Percentiles rank a stretch among this genome's conserved stretches.
Evolutionary conservation across 2,329 filamentous ascomycete genomes (phyloP).

Genomic region (Sarocladium strictum): DNA sequence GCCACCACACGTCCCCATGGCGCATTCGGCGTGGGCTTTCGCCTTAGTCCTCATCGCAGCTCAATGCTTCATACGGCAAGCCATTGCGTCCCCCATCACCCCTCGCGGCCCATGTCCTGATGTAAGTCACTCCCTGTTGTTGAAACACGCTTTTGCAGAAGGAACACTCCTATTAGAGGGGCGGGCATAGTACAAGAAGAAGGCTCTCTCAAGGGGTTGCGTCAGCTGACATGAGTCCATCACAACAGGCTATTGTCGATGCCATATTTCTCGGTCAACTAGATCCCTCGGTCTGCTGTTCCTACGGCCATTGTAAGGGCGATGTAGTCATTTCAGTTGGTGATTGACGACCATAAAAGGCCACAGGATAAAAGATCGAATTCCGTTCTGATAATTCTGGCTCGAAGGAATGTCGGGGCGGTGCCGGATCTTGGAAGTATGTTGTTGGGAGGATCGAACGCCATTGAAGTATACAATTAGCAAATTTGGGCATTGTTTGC

Average conservation of each 20-base stretch:
- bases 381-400: too few relatives aligned
- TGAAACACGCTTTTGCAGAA: too few relatives aligned
- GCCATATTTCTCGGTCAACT: slow-evolving; percentile 42
- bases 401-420: too few relatives aligned
- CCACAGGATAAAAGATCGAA: too few relatives aligned
- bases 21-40: too few relatives aligned
- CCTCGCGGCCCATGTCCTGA: slow-evolving; percentile 29
- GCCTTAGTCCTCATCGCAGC: background rate
- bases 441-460: too few relatives aligned
- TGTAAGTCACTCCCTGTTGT: slow-evolving; percentile 19
- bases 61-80: background rate
- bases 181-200: too few relatives aligned
- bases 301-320: slow-evolving; percentile 46
- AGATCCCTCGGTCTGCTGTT: slow-evolving; percentile 45
- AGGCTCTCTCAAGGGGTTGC: too few relatives aligned
- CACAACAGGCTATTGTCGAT: slow-evolving; percentile 26
- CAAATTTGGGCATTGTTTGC: too few relatives aligned
- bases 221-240: background rate
- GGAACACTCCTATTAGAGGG: too few relatives aligned
- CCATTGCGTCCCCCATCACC: slow-evolving; percentile 21
- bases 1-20: slow-evolving; percentile 8
- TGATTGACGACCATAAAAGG: slow-evolving; percentile 16
- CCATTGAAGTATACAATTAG: too few relatives aligned
- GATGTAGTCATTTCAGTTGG: slow-evolving; percentile 43
- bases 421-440: too few relatives aligned